Base-by-base conservation (phyloP, 2,329 filamentous ascomycete genomes). In the Acephala macrosclerotiorum region DNA sequence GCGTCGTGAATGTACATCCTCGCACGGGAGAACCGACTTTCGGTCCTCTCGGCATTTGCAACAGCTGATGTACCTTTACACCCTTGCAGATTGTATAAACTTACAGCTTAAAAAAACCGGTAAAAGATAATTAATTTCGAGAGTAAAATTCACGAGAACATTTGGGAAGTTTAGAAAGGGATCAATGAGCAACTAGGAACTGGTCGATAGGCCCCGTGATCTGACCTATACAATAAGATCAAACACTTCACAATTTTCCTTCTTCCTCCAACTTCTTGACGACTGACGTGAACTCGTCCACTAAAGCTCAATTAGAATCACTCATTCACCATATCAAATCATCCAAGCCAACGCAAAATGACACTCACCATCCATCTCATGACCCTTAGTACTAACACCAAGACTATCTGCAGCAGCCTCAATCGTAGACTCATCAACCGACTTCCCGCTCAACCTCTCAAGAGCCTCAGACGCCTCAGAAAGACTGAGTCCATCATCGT, bases 281-380 rank as follows among this genome's bases (percentile, higher is more conserved):
- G 7, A 61, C 22, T 29, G 33, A n/a, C 53, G 9, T 55, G n/a
- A 61, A 61, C 18, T 61, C 59, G 20, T 61, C 35, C 12, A 61
- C 59, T 61, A 14, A 4, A 16, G 2, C 11, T 4, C 5, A 5
- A 20, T 53, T 2, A 53, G 56, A 8, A 53, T 56, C 47, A 53
- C n/a, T 40, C 14, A 9, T 5, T 26, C 35, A 7, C 16, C n/a
- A n/a, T n/a, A n/a, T n/a, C n/a, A n/a, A n/a, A n/a, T n/a, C n/a
- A 20, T 51, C 58, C 29, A 33, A 22, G 7, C 40, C 7, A 7
- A 35, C 20, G 1, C 11, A 60, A 51, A 60, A 6, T 6, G 3
- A 40, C n/a, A 33, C 60, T 61, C 18, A 61, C 60, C 22, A 61
- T 61, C 49, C 20, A 61, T 45, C 36, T 61, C 60, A 20, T 40